phyloP scores from a whole-genome alignment of 1,284 basidiomycete species.

The Fistulinella cinereoalba region DNA sequence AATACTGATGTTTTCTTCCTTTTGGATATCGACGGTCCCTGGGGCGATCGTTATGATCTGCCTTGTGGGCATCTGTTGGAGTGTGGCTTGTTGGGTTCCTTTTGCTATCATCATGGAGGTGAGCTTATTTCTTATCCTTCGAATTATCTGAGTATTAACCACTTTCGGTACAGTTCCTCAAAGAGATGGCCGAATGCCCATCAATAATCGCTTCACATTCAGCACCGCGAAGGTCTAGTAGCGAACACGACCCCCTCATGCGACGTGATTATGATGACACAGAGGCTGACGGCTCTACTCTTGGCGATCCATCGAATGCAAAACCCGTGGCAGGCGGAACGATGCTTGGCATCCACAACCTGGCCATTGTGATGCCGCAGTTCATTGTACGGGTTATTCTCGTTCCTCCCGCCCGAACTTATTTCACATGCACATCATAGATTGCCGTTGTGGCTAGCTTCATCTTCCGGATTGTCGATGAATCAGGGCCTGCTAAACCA shows the following conservation, averaged over 20 bases:
- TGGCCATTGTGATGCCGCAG: constrained; percentile 91
- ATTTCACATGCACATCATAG: constrained; percentile 38
- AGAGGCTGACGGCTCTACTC: constrained; percentile 44
- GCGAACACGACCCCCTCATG: constrained; percentile 66
- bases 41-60: constrained; percentile 80
- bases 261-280: constrained; percentile 48
- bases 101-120: constrained; percentile 94
- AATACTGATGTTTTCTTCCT: constrained; percentile 75
- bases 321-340: constrained; percentile 85
- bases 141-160: constrained; percentile 1
- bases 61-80: constrained; percentile 90
- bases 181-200: constrained; percentile 57
- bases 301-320: constrained; percentile 32
- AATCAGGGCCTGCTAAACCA: constrained; percentile 37
- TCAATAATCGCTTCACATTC: background rate
- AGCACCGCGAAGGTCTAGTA: constrained; percentile 3
- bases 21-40: constrained; percentile 73
- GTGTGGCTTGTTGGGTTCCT: constrained; percentile 91
- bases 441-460: constrained; percentile 85
- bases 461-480: constrained; percentile 83
- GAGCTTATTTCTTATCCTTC: constrained; percentile 16
- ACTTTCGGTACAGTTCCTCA: constrained; percentile 62
- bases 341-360: constrained; percentile 92
- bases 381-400: constrained; percentile 65
- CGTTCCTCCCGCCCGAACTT: background rate